Base-by-base conservation (phyloP, 306 rosid species). In the Canavalia gladiata region DNA sequence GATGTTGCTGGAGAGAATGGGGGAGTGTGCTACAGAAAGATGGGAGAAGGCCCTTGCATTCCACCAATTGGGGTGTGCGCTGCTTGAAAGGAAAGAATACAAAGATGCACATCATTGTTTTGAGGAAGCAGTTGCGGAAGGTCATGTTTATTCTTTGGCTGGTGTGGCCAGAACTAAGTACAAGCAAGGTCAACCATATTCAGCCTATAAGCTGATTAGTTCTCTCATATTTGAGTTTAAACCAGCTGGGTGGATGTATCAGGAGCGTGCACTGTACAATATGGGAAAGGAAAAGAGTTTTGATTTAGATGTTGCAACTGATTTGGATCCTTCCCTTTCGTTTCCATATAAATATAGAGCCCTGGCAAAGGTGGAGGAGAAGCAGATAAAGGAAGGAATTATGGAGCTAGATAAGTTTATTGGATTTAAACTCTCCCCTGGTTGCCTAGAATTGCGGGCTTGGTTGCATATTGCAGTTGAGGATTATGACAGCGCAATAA, bases 171-270 rank as follows among this genome's bases (percentile, higher is more conserved):
- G 98, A 79, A 82, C 91, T 1, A 94, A 87, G 87, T 60, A 84
- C 83, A 90, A 90, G 80, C 90, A 74, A 55, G 97, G 98, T 45
- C 94, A 94, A 49, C 94, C 88, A 35, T 87, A 87, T 87, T 88
- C 97, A 2, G 97, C 98, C 2, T 90, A 90, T 45, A 90, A 87
- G 81, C 65, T 90, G 71, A 89, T 94, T 69, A 86, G 91, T 81
- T 91, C 94, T 41, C 82, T 91, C 58, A 87, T 91, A 28, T 87
- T 87, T 4, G 91, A 86, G 84, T 65, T 87, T 77, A 91, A 82
- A 69, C 93, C 92, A 45, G 91, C 83, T 2, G 98, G 98, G 65
- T 94, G 98, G 98, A 94, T 94, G 98, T 91, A 89, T 78, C 97
- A 94, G 82, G 98, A 91, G 74, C 88, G 97, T 18, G 88, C 97